A percentile compares a stretch with the other conserved stretches of the same genome.
phyloP scores from a whole-genome alignment of 2,329 filamentous ascomycete genomes.

The Grosmannia clavigera region DNA sequence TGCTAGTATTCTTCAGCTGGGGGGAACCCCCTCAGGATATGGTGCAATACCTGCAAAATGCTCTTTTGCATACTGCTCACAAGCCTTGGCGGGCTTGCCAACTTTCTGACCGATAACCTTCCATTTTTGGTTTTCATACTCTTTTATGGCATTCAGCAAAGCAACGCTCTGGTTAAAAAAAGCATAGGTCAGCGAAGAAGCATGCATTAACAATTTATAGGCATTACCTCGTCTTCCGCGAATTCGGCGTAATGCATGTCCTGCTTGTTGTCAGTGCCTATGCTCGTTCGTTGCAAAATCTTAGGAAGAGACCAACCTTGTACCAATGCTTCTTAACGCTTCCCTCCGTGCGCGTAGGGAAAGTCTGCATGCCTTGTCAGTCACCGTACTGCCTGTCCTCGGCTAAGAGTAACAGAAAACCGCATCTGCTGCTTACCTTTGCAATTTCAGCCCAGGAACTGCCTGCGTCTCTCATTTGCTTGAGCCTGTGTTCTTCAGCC shows the following conservation, averaged over 20 bases:
- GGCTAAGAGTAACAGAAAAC: not conserved
- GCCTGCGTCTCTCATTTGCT: conserved; percentile 85
- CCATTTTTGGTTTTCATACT: conserved; percentile 98
- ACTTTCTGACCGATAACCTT: conserved; percentile 95
- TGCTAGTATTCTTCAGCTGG: not conserved
- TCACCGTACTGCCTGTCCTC: not conserved
- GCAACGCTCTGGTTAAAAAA: conserved; percentile 49
- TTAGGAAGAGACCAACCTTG: conserved; percentile 47
- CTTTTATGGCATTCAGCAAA: conserved; percentile 87
- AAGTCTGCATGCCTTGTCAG: conserved; percentile 45
- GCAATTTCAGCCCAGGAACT: conserved; percentile 97
- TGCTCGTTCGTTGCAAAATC: too few species aligned
- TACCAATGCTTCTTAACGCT: conserved; percentile 99
- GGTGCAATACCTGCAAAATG: conserved; percentile 44
- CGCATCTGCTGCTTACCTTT: conserved; percentile 48
- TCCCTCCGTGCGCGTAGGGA: conserved; percentile 85
- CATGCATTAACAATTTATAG: not conserved
- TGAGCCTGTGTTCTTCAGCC: conserved; percentile 81
- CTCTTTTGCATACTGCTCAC: conserved; percentile 84
- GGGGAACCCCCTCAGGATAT: not conserved
- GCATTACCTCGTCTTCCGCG: conserved; percentile 81
- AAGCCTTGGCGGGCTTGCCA: conserved; percentile 83
- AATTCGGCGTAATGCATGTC: conserved; percentile 99
- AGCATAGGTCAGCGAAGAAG: not conserved
- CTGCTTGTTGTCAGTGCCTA: conserved; percentile 26